Evolutionary conservation across 345 rosid genomes (phyloP), one percentile per base, ranked within the genome.

Genomic region (Salix arbutifolia): DNA sequence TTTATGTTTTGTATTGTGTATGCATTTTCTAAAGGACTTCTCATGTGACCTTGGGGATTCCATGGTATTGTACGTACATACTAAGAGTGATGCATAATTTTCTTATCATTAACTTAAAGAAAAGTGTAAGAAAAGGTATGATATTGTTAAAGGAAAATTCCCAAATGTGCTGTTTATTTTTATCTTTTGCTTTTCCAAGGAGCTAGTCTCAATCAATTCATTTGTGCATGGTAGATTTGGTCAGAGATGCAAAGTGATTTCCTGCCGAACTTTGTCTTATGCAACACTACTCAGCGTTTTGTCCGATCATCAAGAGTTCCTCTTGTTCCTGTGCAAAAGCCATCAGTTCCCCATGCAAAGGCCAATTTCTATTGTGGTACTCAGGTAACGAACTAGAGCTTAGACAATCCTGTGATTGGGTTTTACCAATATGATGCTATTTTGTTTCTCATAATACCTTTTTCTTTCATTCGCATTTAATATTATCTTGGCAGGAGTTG

Each of bases 221-320:
- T 75, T 78, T n/a, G 37, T 78, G 65, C 75, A 56, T 70, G 70
- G 62, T 83, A 96, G 99, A 90, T 96, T 77, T 96, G 98, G 99
- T 93, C 99, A 76, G 99, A 96, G 90, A 93, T 96, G 97, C 98
- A 91, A 86, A 87, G 83, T 72, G 99, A 96, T 86, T 96, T 96
- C 92, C 75, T 96, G 84, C 99, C 98, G 48, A 96, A 92, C 88
- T 96, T 96, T 86, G 87, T 96, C 77, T 92, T 96, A 70, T 96
- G 99, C 86, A 93, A 96, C 82, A 96, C 98, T 35, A 96, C 99
- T 75, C 99, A 96, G 72, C 91, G 98, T 56, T 93, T 96, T 81
- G 85, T 96, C 72, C 90, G 97, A 44, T 93, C 98, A 78, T 88
- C 94, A 42, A 92, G 88, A 79, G 89, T 90, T 79, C 87, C 90